Conservation (phyloP, 2,329 filamentous ascomycete species). For the Nothopassalora personata region DNA sequence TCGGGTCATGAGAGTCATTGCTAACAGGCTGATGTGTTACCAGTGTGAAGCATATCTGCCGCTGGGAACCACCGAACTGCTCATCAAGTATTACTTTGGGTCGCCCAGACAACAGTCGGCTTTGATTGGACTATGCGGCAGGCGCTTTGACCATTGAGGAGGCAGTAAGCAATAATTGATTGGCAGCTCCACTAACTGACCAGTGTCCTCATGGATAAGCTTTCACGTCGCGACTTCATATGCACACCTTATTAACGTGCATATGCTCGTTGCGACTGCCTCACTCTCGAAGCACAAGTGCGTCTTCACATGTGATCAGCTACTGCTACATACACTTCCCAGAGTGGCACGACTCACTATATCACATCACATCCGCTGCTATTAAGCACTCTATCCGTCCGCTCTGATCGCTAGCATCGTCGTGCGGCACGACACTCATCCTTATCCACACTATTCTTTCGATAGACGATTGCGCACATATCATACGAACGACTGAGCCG, state of each 20-base stretch:
- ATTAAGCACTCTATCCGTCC: not conserved
- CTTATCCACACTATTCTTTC: not conserved
- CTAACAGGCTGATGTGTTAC: too few relatives aligned
- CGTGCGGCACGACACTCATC: not conserved
- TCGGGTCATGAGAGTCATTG: too few relatives aligned
- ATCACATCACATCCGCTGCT: not conserved
- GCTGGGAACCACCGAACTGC: too few relatives aligned
- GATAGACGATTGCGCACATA: not conserved
- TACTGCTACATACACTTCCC: not conserved
- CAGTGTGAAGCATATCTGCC: too few relatives aligned
- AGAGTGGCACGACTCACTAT: not conserved
- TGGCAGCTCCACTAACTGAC: not conserved
- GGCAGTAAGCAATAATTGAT: not conserved
- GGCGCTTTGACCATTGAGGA: too few relatives aligned
- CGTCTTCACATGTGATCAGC: not conserved
- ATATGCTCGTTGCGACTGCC: not conserved
- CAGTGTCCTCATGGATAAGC: not conserved
- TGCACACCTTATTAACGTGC: not conserved
- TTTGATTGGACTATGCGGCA: too few relatives aligned
- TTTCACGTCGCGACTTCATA: not conserved
- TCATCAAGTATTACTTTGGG: too few relatives aligned
- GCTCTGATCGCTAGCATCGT: not conserved
- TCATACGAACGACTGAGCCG: not conserved
- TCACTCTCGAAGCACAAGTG: not conserved
- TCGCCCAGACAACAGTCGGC: too few relatives aligned